Conservation (phyloP, 2,329 filamentous ascomycete species). For the Ophiostoma perfectum region DNA sequence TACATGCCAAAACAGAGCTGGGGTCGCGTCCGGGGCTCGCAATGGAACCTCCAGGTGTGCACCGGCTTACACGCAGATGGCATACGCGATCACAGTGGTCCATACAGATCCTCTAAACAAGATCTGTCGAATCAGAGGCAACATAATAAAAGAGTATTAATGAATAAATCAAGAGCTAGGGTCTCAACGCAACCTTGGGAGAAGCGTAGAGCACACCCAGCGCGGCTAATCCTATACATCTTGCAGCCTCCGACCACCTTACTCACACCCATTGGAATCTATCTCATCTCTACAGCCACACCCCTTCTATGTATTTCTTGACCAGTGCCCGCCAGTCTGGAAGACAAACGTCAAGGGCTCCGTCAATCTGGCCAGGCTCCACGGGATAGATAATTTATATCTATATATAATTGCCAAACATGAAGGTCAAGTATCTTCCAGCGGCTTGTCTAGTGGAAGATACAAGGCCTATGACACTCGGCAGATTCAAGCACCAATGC, state of each 20-base stretch:
- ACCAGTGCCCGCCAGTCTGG: constrained; percentile 5
- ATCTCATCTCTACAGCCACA: background rate
- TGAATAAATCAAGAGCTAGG: background rate
- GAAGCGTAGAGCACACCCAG: background rate
- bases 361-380: background rate
- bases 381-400: background rate
- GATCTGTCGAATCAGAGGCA: constrained; percentile 6
- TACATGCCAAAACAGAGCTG: too few species aligned
- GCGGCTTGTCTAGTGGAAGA: background rate
- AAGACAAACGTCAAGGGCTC: too few species aligned
- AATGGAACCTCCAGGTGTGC: background rate
- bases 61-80: background rate
- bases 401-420: background rate
- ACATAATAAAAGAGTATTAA: background rate
- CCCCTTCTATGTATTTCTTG: background rate
- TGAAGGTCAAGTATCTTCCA: background rate
- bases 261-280: background rate
- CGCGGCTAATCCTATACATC: constrained; percentile 9
- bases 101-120: background rate
- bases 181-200: background rate
- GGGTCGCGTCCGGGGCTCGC: too few species aligned
- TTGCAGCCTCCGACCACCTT: background rate
- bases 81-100: too few species aligned
- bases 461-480: background rate
- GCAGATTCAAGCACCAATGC: background rate